A percentile compares a stretch with the other conserved stretches of the same genome.
phyloP scores from a whole-genome alignment of 768 basidiomycete species.

The Mycena sanguinolenta region DNA sequence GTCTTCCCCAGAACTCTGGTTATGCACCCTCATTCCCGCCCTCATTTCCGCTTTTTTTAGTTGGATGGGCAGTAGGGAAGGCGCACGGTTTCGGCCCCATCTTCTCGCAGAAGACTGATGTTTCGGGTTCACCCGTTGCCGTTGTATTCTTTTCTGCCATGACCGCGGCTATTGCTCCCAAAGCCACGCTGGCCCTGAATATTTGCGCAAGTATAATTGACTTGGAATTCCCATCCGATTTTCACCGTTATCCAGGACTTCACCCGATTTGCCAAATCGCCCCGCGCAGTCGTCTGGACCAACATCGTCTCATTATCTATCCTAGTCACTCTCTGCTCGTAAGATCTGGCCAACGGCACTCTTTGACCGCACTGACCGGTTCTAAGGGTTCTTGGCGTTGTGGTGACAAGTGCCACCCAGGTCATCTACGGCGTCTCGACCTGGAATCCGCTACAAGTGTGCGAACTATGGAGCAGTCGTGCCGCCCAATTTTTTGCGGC shows the following conservation, averaged over 20 bases:
- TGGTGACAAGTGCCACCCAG: constrained; percentile 71
- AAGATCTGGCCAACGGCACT: background rate
- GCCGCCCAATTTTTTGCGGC: constrained; percentile 75
- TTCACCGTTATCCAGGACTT: constrained; percentile 31
- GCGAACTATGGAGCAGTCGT: constrained; percentile 74
- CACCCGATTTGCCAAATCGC: constrained; percentile 40
- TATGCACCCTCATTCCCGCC: background rate
- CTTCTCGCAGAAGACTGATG: constrained; percentile 32
- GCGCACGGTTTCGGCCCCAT: constrained; percentile 40
- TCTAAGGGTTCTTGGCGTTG: constrained; percentile 60
- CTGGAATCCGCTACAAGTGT: constrained; percentile 52
- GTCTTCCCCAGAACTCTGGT: constrained; percentile 3
- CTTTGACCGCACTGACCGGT: background rate
- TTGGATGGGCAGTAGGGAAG: constrained; percentile 39
- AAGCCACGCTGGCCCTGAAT: constrained; percentile 39
- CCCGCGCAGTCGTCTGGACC: constrained; percentile 36
- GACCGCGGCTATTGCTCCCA: constrained; percentile 38
- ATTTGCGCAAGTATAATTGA: constrained; percentile 29
- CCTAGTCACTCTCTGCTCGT: constrained; percentile 39
- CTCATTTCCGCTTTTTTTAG: constrained; percentile 17
- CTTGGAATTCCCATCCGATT: background rate
- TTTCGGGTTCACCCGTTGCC: constrained; percentile 23
- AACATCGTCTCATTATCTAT: constrained; percentile 37
- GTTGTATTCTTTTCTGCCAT: constrained; percentile 39
- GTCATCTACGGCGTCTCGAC: constrained; percentile 62